Evolutionary conservation across 805 yeast genomes (phyloP).

Genomic region (Wickerhamomyces ciferrii): DNA sequence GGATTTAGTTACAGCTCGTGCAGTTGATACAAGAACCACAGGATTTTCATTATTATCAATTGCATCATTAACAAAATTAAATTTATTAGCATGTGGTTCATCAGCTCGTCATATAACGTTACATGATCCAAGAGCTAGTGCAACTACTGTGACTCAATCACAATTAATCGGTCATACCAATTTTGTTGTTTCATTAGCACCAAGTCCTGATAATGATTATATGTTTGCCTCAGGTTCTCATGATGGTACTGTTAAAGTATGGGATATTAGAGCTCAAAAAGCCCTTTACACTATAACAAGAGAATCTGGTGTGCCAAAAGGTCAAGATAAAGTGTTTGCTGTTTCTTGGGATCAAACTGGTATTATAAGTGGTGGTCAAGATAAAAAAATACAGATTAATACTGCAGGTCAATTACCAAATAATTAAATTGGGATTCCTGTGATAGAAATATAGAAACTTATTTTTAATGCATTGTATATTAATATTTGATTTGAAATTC

Average conservation of each 20-base stretch:
- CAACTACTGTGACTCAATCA: constrained; percentile 55
- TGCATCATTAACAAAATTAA: constrained; percentile 57
- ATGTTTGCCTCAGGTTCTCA: constrained; percentile 91
- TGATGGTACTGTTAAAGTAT: constrained; percentile 90
- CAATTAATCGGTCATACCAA: constrained; percentile 88
- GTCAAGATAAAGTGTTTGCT: constrained; percentile 68
- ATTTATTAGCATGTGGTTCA: constrained; percentile 87
- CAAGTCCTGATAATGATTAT: constrained; percentile 73
- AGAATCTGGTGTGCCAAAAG: constrained; percentile 44
- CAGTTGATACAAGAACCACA: constrained; percentile 84
- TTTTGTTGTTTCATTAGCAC: constrained; percentile 76
- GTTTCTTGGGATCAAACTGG: constrained; percentile 83
- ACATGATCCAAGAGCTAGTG: constrained; percentile 80
- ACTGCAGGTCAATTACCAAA: constrained; percentile 24
- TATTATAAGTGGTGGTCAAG: constrained; percentile 90
- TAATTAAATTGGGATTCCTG: neutral
- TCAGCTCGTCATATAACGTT: constrained; percentile 95
- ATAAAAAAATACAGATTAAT: constrained; percentile 87
- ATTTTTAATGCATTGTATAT: neutral
- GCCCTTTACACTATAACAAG: constrained; percentile 80
- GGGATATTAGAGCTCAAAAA: constrained; percentile 90
- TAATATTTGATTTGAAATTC: neutral
- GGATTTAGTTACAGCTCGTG: constrained; percentile 85
- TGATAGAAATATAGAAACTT: neutral
- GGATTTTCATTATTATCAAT: constrained; percentile 80